A percentile compares a stretch with the other conserved stretches of the same genome.
phyloP scores from a whole-genome alignment of 495 filamentous ascomycete genomes.

The Hypoxylon lenormandii region DNA sequence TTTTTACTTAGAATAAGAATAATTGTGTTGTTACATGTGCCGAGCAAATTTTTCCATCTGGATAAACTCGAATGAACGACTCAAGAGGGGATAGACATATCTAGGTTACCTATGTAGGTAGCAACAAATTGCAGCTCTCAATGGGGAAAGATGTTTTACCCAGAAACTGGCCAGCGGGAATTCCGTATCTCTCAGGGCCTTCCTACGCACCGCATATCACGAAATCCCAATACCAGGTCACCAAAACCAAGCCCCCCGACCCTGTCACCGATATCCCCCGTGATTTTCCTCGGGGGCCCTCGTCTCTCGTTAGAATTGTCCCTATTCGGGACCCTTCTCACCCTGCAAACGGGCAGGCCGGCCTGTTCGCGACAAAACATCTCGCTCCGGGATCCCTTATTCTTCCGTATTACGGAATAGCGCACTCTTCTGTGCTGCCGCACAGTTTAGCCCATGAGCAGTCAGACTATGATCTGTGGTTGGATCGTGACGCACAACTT shows the following conservation, averaged over 20 bases:
- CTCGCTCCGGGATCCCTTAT: slow-evolving; percentile 70
- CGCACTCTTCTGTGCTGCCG: slow-evolving; percentile 63
- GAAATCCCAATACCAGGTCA: slow-evolving; percentile 51
- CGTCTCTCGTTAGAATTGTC: slow-evolving; percentile 64
- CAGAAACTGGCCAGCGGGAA: slow-evolving; percentile 68
- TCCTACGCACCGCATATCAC: slow-evolving; percentile 62
- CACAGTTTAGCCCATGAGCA: slow-evolving; percentile 51
- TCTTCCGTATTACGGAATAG: slow-evolving; percentile 73
- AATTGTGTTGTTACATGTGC: too few species aligned
- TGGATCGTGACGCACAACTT: slow-evolving; percentile 68
- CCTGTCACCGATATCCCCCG: slow-evolving; percentile 52
- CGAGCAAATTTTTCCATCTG: too few species aligned
- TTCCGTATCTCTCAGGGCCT: slow-evolving; percentile 66
- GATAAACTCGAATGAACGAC: too few species aligned
- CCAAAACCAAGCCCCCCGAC: slow-evolving; percentile 52
- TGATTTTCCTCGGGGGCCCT: slow-evolving; percentile 58
- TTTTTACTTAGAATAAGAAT: too few species aligned
- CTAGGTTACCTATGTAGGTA: too few species aligned
- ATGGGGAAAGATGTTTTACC: slow-evolving; percentile 53
- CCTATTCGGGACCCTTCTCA: slow-evolving; percentile 66
- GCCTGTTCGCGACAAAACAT: slow-evolving; percentile 71
- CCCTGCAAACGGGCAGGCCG: slow-evolving; percentile 72
- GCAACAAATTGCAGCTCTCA: background rate
- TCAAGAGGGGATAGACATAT: too few species aligned
- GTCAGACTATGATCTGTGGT: slow-evolving; percentile 75